phyloP scores from a whole-genome alignment of 805 yeast genomes.

The Starmerella cellae region DNA sequence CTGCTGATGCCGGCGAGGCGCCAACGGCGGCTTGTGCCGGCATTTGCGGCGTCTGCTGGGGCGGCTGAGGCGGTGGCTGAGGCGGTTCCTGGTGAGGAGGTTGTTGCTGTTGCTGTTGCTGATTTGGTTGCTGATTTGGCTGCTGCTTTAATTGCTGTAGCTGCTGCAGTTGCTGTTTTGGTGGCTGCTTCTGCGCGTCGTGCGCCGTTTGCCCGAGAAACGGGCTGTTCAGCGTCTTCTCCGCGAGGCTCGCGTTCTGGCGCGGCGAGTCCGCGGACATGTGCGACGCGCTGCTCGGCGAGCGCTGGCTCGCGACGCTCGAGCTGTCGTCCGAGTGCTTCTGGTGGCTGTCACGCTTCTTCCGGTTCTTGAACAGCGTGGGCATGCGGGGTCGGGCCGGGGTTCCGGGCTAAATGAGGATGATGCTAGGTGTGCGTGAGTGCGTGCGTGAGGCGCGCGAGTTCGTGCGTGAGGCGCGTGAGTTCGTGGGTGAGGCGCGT shows the following conservation, averaged over 20 bases:
- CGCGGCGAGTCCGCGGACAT: conserved; percentile 5
- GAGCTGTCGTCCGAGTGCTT: conserved; percentile 12
- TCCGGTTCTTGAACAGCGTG: conserved; percentile 19
- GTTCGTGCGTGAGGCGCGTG: no score
- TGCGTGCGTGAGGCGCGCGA: no score
- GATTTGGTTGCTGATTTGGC: neutral
- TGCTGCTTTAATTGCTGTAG: neutral
- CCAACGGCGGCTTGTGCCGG: conserved; percentile 1
- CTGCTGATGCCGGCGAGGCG: neutral
- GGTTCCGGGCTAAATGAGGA: no score
- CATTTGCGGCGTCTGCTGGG: neutral
- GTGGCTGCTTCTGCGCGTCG: neutral
- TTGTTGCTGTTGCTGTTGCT: conserved; percentile 1
- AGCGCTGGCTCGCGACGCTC: conserved; percentile 9
- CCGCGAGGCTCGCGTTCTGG: no score
- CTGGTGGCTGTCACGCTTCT: conserved; percentile 21
- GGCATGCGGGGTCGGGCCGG: conserved; percentile 9
- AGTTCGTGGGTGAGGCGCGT: no score
- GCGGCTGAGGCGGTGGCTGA: neutral
- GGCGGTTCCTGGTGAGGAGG: conserved; percentile 1
- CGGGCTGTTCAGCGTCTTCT: conserved; percentile 10
- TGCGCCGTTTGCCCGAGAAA: conserved; percentile 3
- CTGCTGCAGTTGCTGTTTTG: neutral
- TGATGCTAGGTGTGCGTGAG: no score
- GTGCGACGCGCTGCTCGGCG: conserved; percentile 14